These are phyloP conservation scores for Fusarium xylarioides DNA, from an alignment of 2,329 filamentous ascomycete genomes.

Conservation along the genomic window DNA sequence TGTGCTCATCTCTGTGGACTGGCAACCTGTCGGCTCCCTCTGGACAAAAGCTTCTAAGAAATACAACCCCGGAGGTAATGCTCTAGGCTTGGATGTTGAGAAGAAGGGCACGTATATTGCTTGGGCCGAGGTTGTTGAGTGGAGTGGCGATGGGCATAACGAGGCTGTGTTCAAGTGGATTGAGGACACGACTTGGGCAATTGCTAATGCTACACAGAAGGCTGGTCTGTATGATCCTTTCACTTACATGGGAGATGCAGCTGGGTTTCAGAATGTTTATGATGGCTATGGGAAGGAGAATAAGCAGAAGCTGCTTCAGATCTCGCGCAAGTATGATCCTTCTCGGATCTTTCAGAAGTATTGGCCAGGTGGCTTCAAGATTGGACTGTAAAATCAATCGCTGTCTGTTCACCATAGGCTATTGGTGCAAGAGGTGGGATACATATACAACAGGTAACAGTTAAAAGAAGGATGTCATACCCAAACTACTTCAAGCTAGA, in stretches of 20 bases:
- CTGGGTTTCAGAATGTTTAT: conserved; percentile 16
- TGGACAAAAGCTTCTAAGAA: conserved; percentile 17
- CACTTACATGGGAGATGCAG: conserved; percentile 29
- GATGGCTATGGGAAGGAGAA: conserved; percentile 22
- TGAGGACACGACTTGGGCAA: conserved; percentile 13
- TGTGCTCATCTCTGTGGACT: conserved; percentile 19
- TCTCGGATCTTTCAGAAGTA: conserved; percentile 11
- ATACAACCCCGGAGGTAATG: conserved; percentile 12
- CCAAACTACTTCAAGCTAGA: accelerated
- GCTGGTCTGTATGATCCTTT: conserved; percentile 23
- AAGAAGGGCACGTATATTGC: conserved; percentile 23
- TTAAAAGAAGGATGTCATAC: neutral
- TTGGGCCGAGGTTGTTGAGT: conserved; percentile 32
- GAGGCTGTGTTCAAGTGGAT: conserved; percentile 26
- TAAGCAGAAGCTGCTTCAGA: neutral
- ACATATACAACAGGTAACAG: no score
- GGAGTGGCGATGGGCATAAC: conserved; percentile 23
- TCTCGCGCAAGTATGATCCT: conserved; percentile 25
- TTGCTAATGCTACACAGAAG: conserved; percentile 18
- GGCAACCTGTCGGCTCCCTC: conserved; percentile 21
- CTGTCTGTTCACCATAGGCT: no score
- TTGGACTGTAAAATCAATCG: neutral
- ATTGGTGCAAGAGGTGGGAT: no score
- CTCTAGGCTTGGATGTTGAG: conserved; percentile 15
- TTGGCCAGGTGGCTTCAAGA: conserved; percentile 27